These are phyloP conservation scores for Cutaneotrichosporon spelunceum DNA, from an alignment of 1,284 basidiomycete genomes.

Conservation along the genomic window DNA sequence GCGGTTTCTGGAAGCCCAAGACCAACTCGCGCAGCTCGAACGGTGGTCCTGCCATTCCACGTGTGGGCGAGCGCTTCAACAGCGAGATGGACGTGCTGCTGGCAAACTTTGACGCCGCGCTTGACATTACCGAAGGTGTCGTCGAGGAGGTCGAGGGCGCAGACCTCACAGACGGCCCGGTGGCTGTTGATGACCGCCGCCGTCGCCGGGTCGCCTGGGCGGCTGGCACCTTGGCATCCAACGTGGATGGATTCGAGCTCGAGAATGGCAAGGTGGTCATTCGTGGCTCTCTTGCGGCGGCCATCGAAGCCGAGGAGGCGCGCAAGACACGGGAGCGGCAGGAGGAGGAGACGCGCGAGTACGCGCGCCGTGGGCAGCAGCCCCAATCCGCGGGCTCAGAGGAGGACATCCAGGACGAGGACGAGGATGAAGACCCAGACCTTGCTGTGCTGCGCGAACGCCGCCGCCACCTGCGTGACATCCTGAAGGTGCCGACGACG, in stretches of 20 bases:
- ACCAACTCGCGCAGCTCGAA: conserved; percentile 35
- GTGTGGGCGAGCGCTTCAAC: conserved; percentile 49
- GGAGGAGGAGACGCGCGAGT: conserved; percentile 29
- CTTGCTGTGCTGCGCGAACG: conserved; percentile 66
- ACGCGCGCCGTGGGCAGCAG: conserved; percentile 16
- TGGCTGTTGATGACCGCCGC: conserved; percentile 53
- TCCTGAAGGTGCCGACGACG: conserved; percentile 27
- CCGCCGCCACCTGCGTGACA: conserved; percentile 51
- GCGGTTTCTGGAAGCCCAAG: conserved; percentile 77
- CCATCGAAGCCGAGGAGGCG: conserved; percentile 67
- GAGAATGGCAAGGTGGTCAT: conserved; percentile 57
- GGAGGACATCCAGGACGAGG: conserved; percentile 59
- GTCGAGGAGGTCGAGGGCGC: conserved; percentile 63
- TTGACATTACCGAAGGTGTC: conserved; percentile 64
- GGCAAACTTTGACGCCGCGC: conserved; percentile 55
- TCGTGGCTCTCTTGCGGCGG: conserved; percentile 63
- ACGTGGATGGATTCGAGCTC: conserved; percentile 74
- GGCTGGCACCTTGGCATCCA: conserved; percentile 64
- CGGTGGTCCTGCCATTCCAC: conserved; percentile 54
- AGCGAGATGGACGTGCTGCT: conserved; percentile 76
- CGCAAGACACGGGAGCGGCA: conserved; percentile 50
- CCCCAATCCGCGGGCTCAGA: neutral
- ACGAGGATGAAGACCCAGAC: conserved; percentile 61
- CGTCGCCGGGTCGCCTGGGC: conserved; percentile 74
- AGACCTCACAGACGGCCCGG: conserved; percentile 54